Evolutionary conservation across 805 yeast genomes (phyloP).

Genomic region (Brettanomyces nanus): DNA sequence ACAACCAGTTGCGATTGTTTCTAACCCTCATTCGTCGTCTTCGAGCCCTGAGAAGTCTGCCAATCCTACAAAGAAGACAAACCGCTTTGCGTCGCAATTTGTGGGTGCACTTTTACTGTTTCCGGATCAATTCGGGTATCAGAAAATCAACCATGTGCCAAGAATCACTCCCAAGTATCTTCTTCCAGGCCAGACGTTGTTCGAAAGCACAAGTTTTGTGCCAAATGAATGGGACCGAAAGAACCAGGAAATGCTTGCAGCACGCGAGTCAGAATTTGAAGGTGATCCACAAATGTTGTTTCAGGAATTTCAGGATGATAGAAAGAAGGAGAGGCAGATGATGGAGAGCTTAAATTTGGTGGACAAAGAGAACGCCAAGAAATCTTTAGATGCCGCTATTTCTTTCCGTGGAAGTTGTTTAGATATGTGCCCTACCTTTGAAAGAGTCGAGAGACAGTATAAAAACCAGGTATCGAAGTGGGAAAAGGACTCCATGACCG

Average conservation of each 20-base stretch:
- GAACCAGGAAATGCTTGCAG: conserved; percentile 59
- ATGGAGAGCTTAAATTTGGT: conserved; percentile 82
- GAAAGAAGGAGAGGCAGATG: conserved; percentile 63
- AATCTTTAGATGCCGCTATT: conserved; percentile 83
- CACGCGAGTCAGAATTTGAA: conserved; percentile 35
- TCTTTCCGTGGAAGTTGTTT: conserved; percentile 78
- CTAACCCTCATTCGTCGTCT: neutral
- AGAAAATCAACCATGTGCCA: conserved; percentile 12
- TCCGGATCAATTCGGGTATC: conserved; percentile 24
- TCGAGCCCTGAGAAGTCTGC: neutral
- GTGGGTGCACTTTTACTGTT: conserved; percentile 22
- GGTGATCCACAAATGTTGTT: conserved; percentile 64
- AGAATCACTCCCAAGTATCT: conserved; percentile 24
- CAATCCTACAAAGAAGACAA: neutral
- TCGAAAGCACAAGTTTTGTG: conserved; percentile 26
- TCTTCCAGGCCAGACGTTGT: conserved; percentile 24
- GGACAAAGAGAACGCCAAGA: conserved; percentile 77
- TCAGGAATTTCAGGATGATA: conserved; percentile 64
- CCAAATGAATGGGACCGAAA: conserved; percentile 59
- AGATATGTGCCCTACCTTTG: conserved; percentile 94
- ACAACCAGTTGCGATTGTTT: neutral
- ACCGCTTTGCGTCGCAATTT: conserved; percentile 18
- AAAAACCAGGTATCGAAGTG: conserved; percentile 78
- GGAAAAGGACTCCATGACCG: conserved; percentile 60
- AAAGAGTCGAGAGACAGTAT: conserved; percentile 76